Base-by-base conservation (phyloP, 2,329 filamentous ascomycete genomes). In the Monosporascus sp. region DNA sequence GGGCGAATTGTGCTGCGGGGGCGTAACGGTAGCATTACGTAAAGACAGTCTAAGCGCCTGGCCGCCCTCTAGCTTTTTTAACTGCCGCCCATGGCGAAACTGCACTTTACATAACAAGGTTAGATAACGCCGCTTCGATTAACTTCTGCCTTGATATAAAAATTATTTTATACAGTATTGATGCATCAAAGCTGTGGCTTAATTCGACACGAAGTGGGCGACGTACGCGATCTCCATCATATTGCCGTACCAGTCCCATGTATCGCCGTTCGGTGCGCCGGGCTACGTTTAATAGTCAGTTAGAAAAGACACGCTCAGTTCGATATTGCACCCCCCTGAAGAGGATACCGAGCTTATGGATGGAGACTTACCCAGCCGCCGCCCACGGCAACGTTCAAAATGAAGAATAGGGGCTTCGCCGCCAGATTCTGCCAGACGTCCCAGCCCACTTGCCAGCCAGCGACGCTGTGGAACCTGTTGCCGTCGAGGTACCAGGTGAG, bases 221-320 rank as follows among this genome's bases (percentile, higher is more conserved):
- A 80, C 75, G 54, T 81, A 80, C 46, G 70, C 72, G 24, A 79
- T 70, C 63, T 81, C 78, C 73, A 81, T 76, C 67, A 77, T 75
- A 61, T 68, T 74, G 38, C 72, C 76, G 19, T 63, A 74, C 27
- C 78, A 73, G 49, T 73, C 77, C 1, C 60, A 55, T 2, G 80
- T 82, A 19, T 63, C 60, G 4, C 51, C 59, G 57, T 78, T 78
- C 3, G 80, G 79, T 14, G 66, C 27, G 3, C 79, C 79, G 41
- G 79, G 78, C 78, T 45, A 26, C 14, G 8, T 14, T 14, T 26
- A 16, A 19, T 17, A 4, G 7, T 24, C 4, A 17, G 43, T 45
- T 45, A 45, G 41, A 19, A 26, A 22, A 19, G 9, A 45, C 16
- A 45, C 20, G 9, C 7, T 26, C 43, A 11, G 22, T 9, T 26